Evolutionary conservation across 1,284 basidiomycete genomes (phyloP), one percentile per base, ranked within the genome.

Genomic region (Phellopilus nigrolimitatus): DNA sequence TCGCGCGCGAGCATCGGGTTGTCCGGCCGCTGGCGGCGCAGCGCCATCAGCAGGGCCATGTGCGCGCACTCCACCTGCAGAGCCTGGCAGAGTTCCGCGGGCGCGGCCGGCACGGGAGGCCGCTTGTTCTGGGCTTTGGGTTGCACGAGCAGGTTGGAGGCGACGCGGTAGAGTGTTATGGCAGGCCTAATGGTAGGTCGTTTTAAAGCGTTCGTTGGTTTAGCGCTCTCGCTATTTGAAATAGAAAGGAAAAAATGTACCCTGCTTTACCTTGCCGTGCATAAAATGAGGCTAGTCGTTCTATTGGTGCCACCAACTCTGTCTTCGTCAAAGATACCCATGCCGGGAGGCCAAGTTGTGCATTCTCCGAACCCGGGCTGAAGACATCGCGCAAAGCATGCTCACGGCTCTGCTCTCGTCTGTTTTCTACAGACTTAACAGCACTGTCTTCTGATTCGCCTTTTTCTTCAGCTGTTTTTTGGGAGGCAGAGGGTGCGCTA

Each of bases 231-330:
- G 4, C 19, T 27, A 34, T 17, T 39, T 13, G 37, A 27, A 48
- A 31, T 47, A 19, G 38, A 36, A 33, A 42, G 21, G 47, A 12
- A 34, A 17, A 40, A 10, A 71, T 81, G 59, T 62, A 88, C 87
- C 82, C 76, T 13, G 71, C 57, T 52, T 76, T 78, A n/a, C 80
- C 83, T 31, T 68, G 69, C 25, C 70, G 66, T 5, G 75, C 74
- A 57, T 88, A 88, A 54, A 83, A 81, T 3, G 74, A 69, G 0
- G 78, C 87, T 1, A 90, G 69, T 3, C 80, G 76, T 58, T 86
- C 82, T 33, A 89, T 70, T 0, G 84, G 84, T 4, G 82, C 79
- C n/a, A 78, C 80, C 10, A 89, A 64, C 60, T 89, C 83, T 15
- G 75, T 73, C 47, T 68, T 72, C 2, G 68, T 68, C 31, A 55